Conservation (phyloP, 306 rosid species). For the Elaeagnus macrophylla region DNA sequence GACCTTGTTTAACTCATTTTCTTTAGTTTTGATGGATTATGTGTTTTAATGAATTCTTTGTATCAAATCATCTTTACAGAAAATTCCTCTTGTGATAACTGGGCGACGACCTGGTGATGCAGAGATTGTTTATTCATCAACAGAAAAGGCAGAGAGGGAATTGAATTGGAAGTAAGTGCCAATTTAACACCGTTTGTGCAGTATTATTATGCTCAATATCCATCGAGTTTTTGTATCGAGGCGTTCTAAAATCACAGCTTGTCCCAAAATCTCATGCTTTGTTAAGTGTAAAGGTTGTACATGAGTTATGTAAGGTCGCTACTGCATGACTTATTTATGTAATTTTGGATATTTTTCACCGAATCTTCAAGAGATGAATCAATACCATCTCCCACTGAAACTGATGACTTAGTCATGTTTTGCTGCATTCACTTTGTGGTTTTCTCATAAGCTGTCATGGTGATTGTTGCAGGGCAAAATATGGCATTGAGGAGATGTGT, state of each 20-base stretch:
- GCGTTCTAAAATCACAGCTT: no score
- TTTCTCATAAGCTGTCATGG: conserved; percentile 6
- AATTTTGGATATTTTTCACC: no score
- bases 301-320: no score
- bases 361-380: no score
- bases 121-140: conserved; percentile 82
- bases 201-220: no score
- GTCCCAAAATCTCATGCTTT: no score
- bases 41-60: not conserved
- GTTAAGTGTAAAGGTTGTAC: no score
- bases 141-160: conserved; percentile 77
- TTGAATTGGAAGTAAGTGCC: conserved; percentile 84
- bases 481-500: conserved; percentile 83
- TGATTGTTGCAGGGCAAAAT: conserved; percentile 63
- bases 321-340: no score
- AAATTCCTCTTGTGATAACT: conserved; percentile 73
- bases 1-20: not conserved
- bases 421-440: not conserved
- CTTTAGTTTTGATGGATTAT: not conserved
- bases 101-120: conserved; percentile 93
- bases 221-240: no score
- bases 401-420: no score
- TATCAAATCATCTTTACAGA: conserved; percentile 33
- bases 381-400: no score
- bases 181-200: not conserved